A percentile compares a stretch with the other conserved stretches of the same genome.
Evolutionary conservation across 2,329 filamentous ascomycete genomes (phyloP).

Genomic region (Byssothecium circinans): DNA sequence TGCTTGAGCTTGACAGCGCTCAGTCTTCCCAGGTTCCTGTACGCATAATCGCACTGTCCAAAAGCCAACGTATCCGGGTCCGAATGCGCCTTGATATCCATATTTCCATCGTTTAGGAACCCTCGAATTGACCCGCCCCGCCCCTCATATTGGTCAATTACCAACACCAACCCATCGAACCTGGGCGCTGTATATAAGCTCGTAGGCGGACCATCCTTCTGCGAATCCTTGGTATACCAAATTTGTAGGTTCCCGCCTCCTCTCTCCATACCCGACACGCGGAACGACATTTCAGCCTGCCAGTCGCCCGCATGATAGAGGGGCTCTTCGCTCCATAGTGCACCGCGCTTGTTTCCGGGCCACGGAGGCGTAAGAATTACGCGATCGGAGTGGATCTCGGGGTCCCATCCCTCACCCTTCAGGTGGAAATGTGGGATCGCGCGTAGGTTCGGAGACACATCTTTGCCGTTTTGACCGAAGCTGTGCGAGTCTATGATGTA

Average conservation of each 20-base stretch:
- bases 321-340: slow-evolving; percentile 73
- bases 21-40: slow-evolving; percentile 86
- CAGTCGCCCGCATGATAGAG: slow-evolving; percentile 67
- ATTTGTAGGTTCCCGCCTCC: slow-evolving; percentile 89
- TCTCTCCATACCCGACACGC: slow-evolving; percentile 80
- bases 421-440: slow-evolving; percentile 60
- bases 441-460: slow-evolving; percentile 63
- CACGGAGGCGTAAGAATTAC: slow-evolving; percentile 86
- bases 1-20: slow-evolving; percentile 77
- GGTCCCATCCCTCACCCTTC: slow-evolving; percentile 57
- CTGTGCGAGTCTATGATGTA: slow-evolving; percentile 72
- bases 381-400: slow-evolving; percentile 78
- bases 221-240: slow-evolving; percentile 79
- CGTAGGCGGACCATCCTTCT: slow-evolving; percentile 64
- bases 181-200: slow-evolving; percentile 82
- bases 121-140: slow-evolving; percentile 79
- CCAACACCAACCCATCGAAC: slow-evolving; percentile 88
- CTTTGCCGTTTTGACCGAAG: slow-evolving; percentile 69
- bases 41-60: slow-evolving; percentile 86
- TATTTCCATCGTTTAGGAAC: slow-evolving; percentile 88
- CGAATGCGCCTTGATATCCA: slow-evolving; percentile 74
- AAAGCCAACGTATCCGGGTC: slow-evolving; percentile 86
- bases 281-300: slow-evolving; percentile 83
- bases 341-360: slow-evolving; percentile 81
- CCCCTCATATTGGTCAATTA: slow-evolving; percentile 82